Conservation (phyloP, 306 rosid genomes). For the Cercis canadensis region DNA sequence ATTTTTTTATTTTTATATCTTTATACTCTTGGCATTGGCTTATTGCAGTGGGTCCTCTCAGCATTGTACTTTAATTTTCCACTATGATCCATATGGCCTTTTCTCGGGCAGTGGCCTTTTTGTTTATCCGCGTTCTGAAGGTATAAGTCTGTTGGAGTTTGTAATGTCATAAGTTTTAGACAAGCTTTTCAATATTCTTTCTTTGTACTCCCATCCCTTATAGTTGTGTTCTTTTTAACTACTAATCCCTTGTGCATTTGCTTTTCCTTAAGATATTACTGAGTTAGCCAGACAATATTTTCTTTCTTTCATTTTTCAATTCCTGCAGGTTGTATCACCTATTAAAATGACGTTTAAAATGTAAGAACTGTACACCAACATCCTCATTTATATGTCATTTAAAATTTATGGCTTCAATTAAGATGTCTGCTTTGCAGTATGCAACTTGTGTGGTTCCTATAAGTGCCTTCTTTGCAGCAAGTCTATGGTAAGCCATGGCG, state of each 20-base stretch:
- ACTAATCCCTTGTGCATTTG: conserved; percentile 2
- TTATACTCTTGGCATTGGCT: not conserved
- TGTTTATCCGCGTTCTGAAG: conserved; percentile 64
- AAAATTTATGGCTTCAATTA: not conserved
- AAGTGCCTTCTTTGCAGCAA: conserved; percentile 43
- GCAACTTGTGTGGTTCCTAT: conserved; percentile 40
- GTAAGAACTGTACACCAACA: conserved; percentile 21
- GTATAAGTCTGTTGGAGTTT: conserved; percentile 41
- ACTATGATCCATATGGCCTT: conserved; percentile 73
- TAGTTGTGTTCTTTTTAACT: conserved; percentile 19
- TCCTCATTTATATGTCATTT: not conserved
- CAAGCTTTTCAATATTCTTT: too few species aligned
- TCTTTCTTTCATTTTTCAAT: not conserved
- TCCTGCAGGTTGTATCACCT: conserved; percentile 40
- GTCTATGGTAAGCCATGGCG: conserved; percentile 37
- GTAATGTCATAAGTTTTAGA: conserved; percentile 36
- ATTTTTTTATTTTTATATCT: conserved; percentile 19
- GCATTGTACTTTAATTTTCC: conserved; percentile 63
- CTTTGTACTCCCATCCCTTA: not conserved
- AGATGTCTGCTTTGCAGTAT: conserved; percentile 36
- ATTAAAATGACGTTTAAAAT: conserved; percentile 42
- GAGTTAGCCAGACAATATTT: not conserved
- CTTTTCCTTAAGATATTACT: not conserved
- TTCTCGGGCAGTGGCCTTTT: conserved; percentile 57
- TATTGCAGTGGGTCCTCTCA: conserved; percentile 64